Base-by-base conservation (phyloP, 257 asterid genomes). In the Galeopsis tetrahit region DNA sequence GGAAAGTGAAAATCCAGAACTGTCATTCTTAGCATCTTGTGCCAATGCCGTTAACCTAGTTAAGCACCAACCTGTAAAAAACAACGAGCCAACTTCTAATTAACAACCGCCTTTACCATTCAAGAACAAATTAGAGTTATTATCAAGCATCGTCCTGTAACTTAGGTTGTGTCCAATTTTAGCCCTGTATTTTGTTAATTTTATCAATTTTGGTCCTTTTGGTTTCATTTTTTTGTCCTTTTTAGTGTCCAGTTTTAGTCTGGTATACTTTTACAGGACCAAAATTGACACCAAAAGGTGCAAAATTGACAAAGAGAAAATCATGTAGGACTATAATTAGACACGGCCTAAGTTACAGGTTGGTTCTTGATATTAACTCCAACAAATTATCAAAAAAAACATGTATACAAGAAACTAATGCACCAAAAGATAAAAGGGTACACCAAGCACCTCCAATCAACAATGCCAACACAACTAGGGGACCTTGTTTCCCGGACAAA, bases 401-500 rank as follows among this genome's bases (percentile, higher is more conserved):
- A 42, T 31, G 2, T 65, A 31, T 21, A 64, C 4, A 33, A 15
- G 65, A 57, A 72, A 69, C 2, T 8, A 8, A 58, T 44, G 55
- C 10, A 46, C 32, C 39, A 63, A 49, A 69, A 35, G 31, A 34
- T 52, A 58, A 9, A 48, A 69, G 59, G 68, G 46, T 38, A 69
- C 75, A 75, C 71, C 73, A 78, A 61, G 81, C 68, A 92, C 98
- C 97, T 88, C 96, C 96, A 66, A 83, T 79, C 42, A 85, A 46
- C 53, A 85, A 79, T 70, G 85, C 97, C 75, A 90, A 72, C 75
- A 81, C 81, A 76, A 77, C 83, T 85, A 91, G 77, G 69, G 99
- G 83, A 21, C 99, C 98, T 82, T 94, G 99, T 80, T 87, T 91
- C 73, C 99, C 98, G 10, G 98, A 88, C 46, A 94, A 79, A 77